Base-by-base conservation (phyloP, 2,329 filamentous ascomycete species). In the Colletotrichum cuscutae region DNA sequence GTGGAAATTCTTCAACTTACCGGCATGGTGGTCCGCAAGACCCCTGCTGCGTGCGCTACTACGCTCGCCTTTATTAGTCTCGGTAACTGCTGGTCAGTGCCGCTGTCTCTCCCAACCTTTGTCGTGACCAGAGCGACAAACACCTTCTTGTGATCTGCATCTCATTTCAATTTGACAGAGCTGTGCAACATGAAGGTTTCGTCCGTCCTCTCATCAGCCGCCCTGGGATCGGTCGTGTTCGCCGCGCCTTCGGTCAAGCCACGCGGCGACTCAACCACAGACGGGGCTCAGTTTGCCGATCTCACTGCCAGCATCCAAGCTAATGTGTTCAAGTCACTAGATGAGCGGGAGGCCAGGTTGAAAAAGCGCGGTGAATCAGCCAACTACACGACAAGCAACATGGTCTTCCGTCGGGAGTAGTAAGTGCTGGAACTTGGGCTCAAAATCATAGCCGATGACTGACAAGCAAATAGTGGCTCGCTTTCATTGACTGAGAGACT, bases 401-500 rank as follows among this genome's bases (percentile, higher is more conserved):
- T 80, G 24, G 72, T 71, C 13, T 78, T 79, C 69, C 77, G 79
- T 30, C 72, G 74, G 4, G 79, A 81, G 61, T 80, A 80, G 79
- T 80, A 75, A 75, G 78, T 78, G 11, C 42, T 32, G 6, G 13
- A 24, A 19, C 3, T 54, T 9, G 11, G 49, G 4, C 35, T 5
- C 35, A 24, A 46, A 9, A 26, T 35, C 19, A 9, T 1, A 7
- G 46, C 13, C 1, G 6, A 26, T 59, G 5, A 58, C 59, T 60
- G 13, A 53, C 26, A n/a, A 4, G 4, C n/a, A 7, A 26, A 2
- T 56, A 80, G 79, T 52, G 78, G 78, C 13, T 74, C 80, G 4
- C 80, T 85, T 54, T 79, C 80, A 5, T 64, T 72, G 24, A 22
- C 65, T 0, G 79, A 85, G 73, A 81, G 80, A 67, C 79, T 80